Evolutionary conservation across 306 rosid genomes (phyloP).

Genomic region (Ormosia emarginata): DNA sequence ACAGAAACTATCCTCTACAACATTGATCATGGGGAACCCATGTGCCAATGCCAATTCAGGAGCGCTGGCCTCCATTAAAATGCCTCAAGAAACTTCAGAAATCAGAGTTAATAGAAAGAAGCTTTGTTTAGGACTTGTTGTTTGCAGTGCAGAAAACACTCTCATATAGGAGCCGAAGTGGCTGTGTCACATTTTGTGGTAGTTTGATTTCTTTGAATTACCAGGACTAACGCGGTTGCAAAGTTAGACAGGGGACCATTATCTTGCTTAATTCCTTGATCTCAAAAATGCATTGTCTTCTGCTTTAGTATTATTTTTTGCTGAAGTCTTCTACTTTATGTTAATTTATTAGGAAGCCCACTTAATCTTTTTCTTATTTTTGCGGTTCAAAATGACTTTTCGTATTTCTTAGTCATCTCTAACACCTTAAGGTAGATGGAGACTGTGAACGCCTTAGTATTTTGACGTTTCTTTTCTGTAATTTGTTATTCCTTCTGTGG

Average conservation of each 20-base stretch:
- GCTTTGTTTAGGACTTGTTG: background rate
- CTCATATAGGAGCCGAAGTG: background rate
- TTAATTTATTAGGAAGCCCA: background rate
- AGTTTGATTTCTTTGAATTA: background rate
- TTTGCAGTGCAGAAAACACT: background rate
- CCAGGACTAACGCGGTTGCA: background rate
- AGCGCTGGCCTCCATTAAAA: conserved; percentile 16
- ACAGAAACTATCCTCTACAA: conserved; percentile 29
- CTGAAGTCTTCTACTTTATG: background rate
- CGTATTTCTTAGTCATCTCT: background rate
- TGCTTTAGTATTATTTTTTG: too few relatives aligned
- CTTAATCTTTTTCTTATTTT: background rate
- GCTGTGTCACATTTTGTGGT: background rate
- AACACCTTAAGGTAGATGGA: background rate
- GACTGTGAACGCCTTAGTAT: background rate
- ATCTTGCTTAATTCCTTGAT: background rate
- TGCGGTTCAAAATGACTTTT: background rate
- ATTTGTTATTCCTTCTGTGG: background rate
- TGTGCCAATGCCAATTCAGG: background rate
- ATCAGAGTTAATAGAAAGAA: background rate
- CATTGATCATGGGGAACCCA: background rate
- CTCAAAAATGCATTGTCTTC: background rate
- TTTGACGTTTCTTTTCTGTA: background rate
- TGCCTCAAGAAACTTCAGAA: background rate
- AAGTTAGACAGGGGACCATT: background rate